These are phyloP conservation scores for Lunasporangiospora selenospora DNA, from an alignment of 192 early-diverging fungal genomes.

Conservation along the genomic window DNA sequence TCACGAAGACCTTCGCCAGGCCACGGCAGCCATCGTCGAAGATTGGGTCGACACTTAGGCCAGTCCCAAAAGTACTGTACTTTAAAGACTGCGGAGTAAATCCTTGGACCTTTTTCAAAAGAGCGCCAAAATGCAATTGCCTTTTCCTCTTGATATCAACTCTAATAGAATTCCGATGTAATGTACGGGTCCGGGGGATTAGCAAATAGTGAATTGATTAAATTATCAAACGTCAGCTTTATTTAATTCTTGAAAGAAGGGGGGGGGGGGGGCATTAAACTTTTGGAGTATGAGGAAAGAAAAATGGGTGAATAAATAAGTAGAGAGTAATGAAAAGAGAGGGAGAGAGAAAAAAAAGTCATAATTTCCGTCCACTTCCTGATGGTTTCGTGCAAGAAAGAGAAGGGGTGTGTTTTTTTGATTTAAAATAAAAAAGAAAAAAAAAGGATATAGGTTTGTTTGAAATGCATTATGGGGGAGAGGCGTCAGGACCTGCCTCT, in stretches of 20 bases:
- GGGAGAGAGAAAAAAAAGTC: background rate
- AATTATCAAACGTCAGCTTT: too few species aligned
- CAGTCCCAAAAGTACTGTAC: too few species aligned
- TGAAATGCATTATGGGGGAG: background rate
- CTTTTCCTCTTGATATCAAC: too few species aligned
- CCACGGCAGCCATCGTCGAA: conserved; percentile 15
- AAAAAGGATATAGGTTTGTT: background rate
- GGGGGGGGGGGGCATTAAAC: too few species aligned
- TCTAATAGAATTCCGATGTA: too few species aligned
- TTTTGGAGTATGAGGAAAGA: background rate
- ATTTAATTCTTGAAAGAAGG: too few species aligned
- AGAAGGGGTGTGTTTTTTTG: background rate
- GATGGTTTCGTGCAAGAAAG: background rate
- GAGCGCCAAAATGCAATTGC: too few species aligned
- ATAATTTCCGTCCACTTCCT: background rate
- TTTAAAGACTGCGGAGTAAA: too few species aligned
- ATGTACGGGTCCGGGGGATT: too few species aligned
- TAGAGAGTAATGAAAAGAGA: background rate
- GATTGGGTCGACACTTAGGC: conserved; percentile 9
- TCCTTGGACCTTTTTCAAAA: too few species aligned
- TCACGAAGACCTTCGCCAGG: conserved; percentile 16
- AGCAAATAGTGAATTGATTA: too few species aligned
- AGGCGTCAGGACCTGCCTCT: background rate
- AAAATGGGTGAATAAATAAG: background rate
- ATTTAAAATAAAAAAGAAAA: background rate